A percentile compares a stretch with the other conserved stretches of the same genome.
These are phyloP conservation scores for Mortierella sp. DNA, from an alignment of 371 early-diverging fungal genomes.

Conservation along the genomic window DNA sequence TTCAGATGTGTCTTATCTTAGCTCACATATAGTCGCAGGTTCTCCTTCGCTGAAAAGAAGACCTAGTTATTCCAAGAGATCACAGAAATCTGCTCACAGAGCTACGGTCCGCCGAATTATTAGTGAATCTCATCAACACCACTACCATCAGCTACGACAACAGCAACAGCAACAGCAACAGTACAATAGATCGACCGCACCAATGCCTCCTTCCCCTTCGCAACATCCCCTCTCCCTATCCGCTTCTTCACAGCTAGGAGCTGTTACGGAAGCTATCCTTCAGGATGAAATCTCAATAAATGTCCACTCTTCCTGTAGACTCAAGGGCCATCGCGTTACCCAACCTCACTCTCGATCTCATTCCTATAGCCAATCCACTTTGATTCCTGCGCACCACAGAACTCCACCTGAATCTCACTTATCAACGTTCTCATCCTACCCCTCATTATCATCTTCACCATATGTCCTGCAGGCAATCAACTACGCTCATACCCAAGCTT, in stretches of 20 bases:
- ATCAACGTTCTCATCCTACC: neutral
- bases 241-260: constrained; percentile 11
- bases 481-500: neutral
- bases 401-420: neutral
- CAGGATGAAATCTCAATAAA: constrained; percentile 16
- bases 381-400: neutral
- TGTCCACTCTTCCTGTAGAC: neutral
- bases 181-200: neutral
- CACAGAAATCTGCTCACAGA: constrained; percentile 25
- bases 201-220: constrained; percentile 1
- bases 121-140: constrained; percentile 19
- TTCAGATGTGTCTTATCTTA: neutral
- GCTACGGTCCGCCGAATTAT: constrained; percentile 28
- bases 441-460: constrained; percentile 3
- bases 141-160: constrained; percentile 1
- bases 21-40: neutral
- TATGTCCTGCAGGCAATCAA: neutral
- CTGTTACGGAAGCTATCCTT: constrained; percentile 28
- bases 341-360: constrained; percentile 1
- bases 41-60: constrained; percentile 4
- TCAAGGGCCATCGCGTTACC: neutral
- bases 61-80: constrained; percentile 28
- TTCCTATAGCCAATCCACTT: neutral
- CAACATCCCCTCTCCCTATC: neutral
- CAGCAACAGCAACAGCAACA: constrained; percentile 3